Conservation (phyloP, 2,329 filamentous ascomycete species). For the Claviceps cyperi region DNA sequence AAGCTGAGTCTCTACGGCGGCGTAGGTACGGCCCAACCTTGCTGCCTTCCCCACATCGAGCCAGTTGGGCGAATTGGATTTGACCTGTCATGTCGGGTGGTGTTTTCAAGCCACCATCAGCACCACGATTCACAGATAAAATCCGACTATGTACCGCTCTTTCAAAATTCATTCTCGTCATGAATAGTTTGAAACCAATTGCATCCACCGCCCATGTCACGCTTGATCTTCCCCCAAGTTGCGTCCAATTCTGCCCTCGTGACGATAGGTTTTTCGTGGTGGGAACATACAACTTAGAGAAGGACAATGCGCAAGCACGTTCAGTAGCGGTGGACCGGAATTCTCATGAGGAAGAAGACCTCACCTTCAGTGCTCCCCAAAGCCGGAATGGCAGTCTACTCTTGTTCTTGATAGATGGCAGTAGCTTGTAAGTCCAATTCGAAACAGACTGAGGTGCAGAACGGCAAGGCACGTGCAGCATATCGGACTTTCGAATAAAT, state of each 20-base stretch:
- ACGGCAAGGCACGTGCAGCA: background rate
- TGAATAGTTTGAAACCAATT: slow-evolving; percentile 15
- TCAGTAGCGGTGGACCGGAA: slow-evolving; percentile 10
- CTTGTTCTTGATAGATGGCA: slow-evolving; percentile 42
- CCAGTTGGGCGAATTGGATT: background rate
- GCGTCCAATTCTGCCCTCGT: slow-evolving; percentile 56
- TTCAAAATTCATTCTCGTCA: slow-evolving; percentile 3
- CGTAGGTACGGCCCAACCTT: no score
- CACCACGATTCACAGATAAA: background rate
- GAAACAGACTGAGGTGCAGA: background rate
- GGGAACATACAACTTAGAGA: slow-evolving; percentile 70
- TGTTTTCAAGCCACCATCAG: no score
- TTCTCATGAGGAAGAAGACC: slow-evolving; percentile 5
- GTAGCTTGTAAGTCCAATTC: slow-evolving; percentile 38
- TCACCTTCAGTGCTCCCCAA: slow-evolving; percentile 30
- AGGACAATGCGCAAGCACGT: slow-evolving; percentile 17
- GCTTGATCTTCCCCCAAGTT: slow-evolving; percentile 59
- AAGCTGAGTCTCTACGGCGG: no score
- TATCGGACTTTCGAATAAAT: background rate
- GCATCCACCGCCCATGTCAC: slow-evolving; percentile 32
- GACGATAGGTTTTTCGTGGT: slow-evolving; percentile 56
- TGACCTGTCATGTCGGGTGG: no score
- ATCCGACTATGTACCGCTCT: background rate
- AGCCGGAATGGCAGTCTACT: slow-evolving; percentile 60
- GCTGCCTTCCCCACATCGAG: background rate